Evolutionary conservation across 108 stramenopile species (phyloP), one percentile per base, ranked within the genome.

Genomic region (Licmophora abbreviata): DNA sequence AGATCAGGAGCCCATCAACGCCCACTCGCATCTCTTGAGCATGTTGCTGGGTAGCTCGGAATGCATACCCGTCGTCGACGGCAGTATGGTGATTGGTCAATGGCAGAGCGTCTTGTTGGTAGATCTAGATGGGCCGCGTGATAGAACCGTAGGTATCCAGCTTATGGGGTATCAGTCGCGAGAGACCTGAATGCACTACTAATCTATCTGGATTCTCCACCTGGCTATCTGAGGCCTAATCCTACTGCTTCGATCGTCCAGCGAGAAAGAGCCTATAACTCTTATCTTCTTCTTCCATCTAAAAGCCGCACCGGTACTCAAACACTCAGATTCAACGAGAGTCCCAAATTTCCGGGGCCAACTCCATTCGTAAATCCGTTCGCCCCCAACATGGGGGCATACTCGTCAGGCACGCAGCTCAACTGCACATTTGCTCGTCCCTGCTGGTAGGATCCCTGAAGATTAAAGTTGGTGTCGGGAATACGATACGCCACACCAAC

Each of bases 361-460:
- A 97, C 94, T 24, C 96, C 96, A 56, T 97, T 93, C 9, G 92
- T 95, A 60, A 97, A 95, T 24, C 96, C 96, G 64, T 93, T 91
- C 17, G 94, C 83, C 25, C 96, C 96, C 61, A 97, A 66, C 71
- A 95, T 88, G 17, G 92, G 81, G 8, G 88, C 84, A 75, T 93
- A 93, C 58, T 95, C 95, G 64, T 97, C 96, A 0, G 96, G 95
- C 3, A 97, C 94, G 61, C 94, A 97, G 53, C 85, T 86, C 55
- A 97, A 61, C 63, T 95, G 93, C n/a, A 95, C 44, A 61, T 89
- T 92, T 38, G 83, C 81, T 32, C 90, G 65, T 50, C 96, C 96
- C 66, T 94, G 92, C 58, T 97, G 96, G 68, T 94, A 95, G 32
- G 77, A 67, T 34, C 85, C 93, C 62, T 90, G 88, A 45, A 97